Evolutionary conservation across 306 rosid genomes (phyloP).

Genomic region (Neltuma alba): DNA sequence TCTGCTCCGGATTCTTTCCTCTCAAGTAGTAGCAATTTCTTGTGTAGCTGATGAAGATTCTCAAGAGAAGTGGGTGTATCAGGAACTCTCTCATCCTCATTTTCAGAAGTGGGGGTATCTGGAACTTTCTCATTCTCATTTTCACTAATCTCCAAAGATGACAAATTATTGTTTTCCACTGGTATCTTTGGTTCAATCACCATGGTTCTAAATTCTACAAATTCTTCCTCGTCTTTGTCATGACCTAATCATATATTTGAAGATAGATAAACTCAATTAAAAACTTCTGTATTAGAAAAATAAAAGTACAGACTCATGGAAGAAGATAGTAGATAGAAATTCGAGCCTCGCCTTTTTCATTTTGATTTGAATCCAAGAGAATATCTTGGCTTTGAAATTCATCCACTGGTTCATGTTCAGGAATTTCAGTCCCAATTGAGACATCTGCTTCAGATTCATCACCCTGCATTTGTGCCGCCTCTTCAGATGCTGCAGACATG

Average conservation of each 20-base stretch:
- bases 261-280: neutral
- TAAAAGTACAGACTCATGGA: neutral
- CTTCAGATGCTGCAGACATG: constrained; percentile 55
- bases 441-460: constrained; percentile 77
- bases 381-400: constrained; percentile 56
- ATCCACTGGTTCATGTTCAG: constrained; percentile 71
- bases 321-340: constrained; percentile 26
- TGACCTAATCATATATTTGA: constrained; percentile 6
- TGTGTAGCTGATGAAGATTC: constrained; percentile 63
- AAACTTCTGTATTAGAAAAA: neutral
- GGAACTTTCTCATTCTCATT: constrained; percentile 74
- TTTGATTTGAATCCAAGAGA: constrained; percentile 40
- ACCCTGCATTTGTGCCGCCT: constrained; percentile 48
- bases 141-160: constrained; percentile 51
- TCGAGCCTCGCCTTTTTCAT: constrained; percentile 52
- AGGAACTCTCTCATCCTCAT: constrained; percentile 74
- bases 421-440: constrained; percentile 88
- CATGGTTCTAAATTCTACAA: constrained; percentile 58
- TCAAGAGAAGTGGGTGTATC: constrained; percentile 82
- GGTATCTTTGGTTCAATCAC: constrained; percentile 51
- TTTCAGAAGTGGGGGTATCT: constrained; percentile 82
- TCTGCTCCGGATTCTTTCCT: constrained; percentile 78
- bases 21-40: constrained; percentile 66
- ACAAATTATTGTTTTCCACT: constrained; percentile 38
- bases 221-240: constrained; percentile 46